These are phyloP conservation scores for Saccharata proteae DNA, from an alignment of 2,329 filamentous ascomycete genomes.

Conservation along the genomic window DNA sequence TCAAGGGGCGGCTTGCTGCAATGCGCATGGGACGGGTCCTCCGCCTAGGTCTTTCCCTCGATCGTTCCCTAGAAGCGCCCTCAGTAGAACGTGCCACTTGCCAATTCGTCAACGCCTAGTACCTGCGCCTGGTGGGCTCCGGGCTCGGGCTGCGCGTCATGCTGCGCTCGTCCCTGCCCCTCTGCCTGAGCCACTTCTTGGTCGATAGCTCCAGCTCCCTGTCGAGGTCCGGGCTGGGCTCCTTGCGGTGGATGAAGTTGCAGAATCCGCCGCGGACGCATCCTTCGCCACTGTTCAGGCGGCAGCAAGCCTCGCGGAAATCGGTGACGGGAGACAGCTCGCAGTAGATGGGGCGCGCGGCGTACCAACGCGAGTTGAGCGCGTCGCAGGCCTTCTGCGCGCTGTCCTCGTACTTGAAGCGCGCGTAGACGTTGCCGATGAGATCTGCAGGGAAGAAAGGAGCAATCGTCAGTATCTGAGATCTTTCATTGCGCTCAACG, in stretches of 20 bases:
- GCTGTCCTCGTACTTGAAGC: conserved; percentile 98
- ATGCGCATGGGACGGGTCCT: no score
- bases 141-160: conserved; percentile 73
- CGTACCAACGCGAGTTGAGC: conserved; percentile 93
- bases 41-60: no score
- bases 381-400: conserved; percentile 89
- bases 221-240: conserved; percentile 79
- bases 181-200: conserved; percentile 88
- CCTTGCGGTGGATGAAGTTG: conserved; percentile 98
- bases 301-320: conserved; percentile 94
- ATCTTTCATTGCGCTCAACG: neutral
- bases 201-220: conserved; percentile 75
- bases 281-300: conserved; percentile 86
- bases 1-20: no score
- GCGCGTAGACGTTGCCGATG: conserved; percentile 97
- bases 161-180: conserved; percentile 75
- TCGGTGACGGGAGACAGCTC: conserved; percentile 94
- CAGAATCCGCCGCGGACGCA: conserved; percentile 95
- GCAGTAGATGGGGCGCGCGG: conserved; percentile 93
- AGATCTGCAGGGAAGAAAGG: conserved; percentile 48
- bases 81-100: no score
- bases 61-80: no score
- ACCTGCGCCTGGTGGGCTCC: conserved; percentile 65
- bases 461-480: neutral
- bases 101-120: no score